Evolutionary conservation across 345 rosid genomes (phyloP), one percentile per base, ranked within the genome.

Genomic region (Eutrema yunnanense): DNA sequence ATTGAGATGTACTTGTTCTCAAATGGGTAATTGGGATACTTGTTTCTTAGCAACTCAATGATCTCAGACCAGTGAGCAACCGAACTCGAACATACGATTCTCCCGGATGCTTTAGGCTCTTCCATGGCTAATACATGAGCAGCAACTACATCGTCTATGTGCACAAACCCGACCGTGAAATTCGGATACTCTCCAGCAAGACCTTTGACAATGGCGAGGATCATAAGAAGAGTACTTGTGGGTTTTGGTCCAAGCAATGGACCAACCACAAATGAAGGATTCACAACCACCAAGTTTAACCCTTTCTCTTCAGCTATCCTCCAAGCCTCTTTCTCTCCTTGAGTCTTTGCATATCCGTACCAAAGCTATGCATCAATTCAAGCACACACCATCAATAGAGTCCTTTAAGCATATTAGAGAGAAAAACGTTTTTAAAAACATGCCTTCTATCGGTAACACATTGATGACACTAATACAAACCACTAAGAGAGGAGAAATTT

Each of bases 321-420:
- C 99, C 99, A 92, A 6, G 97, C 97, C 51, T 95, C 96, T 77
- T 73, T 78, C 82, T 90, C 97, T 0, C 79, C 92, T 3, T 75
- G 14, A 2, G 97, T 95, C 85, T 95, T 92, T 44, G 96, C 96
- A 71, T 89, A 95, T 0, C 87, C 87, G 47, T 92, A 92, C 92
- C 96, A 89, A 0, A 89, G 92, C 97, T 92, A 81, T 80, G 27
- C 48, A 47, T 14, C 32, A 46, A 58, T 16, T 22, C 33, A 65
- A 63, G 0, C 9, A 49, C 36, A 36, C 41, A 49, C 57, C 57
- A 65, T 50, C 58, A 65, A 8, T 8, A 30, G 5, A 49, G 49
- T 44, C 19, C 5, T 44, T 40, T 16, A 34, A 12, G 13, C 9
- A 49, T 12, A 36, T 2, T 40, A 30, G 3, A 52, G 9, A 52